Evolutionary conservation across 2,329 filamentous ascomycete species (phyloP), one percentile per base, ranked within the genome.

Genomic region (Aspergillus sp.): DNA sequence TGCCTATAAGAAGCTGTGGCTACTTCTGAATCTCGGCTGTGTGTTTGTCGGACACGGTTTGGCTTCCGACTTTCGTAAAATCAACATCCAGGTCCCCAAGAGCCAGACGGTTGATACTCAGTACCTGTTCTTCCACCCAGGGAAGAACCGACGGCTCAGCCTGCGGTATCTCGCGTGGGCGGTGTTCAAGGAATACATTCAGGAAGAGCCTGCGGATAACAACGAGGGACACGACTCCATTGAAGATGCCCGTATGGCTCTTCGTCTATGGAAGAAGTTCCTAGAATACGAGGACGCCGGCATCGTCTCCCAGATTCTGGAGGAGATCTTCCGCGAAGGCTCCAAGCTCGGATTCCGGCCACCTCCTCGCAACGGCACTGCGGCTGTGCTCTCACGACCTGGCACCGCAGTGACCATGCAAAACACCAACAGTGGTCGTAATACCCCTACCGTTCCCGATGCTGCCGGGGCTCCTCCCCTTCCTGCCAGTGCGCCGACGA

Each of bases 1-100:
- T 53, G 92, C 90, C 1, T 99, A 97, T 79, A 99, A 99, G 75
- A 97, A 97, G 71, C 85, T 99, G 25, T 99, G 95, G 95, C 84
- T 97, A 14, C 81, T 99, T 16, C 82, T 99, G 29, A 99, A 99
- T 67, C 81, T 97, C 0, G 94, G 94, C 45, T 96, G 91, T 73
- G 85, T 89, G 57, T 99, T 99, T 69, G 83, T 99, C 4, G 94
- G 94, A 2, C 94, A 99, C 66, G 93, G 93, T 3, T 79, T 99
- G 40, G 90, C 90, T 60, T 93, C 94, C 62, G 94, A 99, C 72
- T 97, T 99, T 75, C 90, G 94, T 49, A 96, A 96, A 51, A 96
- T 96, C 74, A 99, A 99, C 71, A 97, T 99, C 51, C 90, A 97
- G 69, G 88, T 99, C 0, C 94, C 95, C 1, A 89, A 88, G 67